Conservation (phyloP, 495 filamentous ascomycete species). For the Penicillium crystallinum region DNA sequence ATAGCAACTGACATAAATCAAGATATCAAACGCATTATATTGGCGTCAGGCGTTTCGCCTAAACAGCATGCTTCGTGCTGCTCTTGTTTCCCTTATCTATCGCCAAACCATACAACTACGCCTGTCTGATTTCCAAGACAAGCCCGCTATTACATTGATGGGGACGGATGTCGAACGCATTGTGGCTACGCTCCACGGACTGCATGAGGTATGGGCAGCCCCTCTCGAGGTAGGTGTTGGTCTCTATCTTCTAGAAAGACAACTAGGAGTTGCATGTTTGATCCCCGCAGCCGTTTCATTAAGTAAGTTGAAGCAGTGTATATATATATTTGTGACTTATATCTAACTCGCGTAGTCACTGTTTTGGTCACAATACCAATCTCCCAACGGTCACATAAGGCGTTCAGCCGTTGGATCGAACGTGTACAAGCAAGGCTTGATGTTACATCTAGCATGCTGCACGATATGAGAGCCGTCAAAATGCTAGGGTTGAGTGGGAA, state of each 20-base stretch:
- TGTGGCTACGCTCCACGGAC: slow-evolving; percentile 19
- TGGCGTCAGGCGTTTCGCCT: slow-evolving; percentile 46
- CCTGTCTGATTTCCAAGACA: slow-evolving; percentile 26
- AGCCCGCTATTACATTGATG: slow-evolving; percentile 49
- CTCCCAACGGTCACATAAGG: slow-evolving; percentile 3
- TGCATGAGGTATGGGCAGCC: slow-evolving; percentile 50
- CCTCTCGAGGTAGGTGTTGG: slow-evolving; percentile 49
- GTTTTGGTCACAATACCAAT: slow-evolving; percentile 10
- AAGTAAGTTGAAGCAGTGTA: slow-evolving; percentile 12
- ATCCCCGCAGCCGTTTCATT: slow-evolving; percentile 45
- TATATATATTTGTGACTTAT: neutral
- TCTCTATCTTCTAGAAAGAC: slow-evolving; percentile 43
- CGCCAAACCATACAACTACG: slow-evolving; percentile 27
- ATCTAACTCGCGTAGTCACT: slow-evolving; percentile 8
- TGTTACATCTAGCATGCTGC: slow-evolving; percentile 31
- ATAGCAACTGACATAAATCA: neutral
- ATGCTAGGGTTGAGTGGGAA: slow-evolving; percentile 32
- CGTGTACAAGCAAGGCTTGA: slow-evolving; percentile 29
- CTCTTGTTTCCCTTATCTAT: slow-evolving; percentile 34
- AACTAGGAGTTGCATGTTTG: slow-evolving; percentile 41
- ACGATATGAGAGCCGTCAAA: slow-evolving; percentile 40
- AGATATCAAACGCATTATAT: slow-evolving; percentile 42
- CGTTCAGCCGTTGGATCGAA: slow-evolving; percentile 33
- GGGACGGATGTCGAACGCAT: slow-evolving; percentile 49
- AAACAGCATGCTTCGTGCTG: slow-evolving; percentile 48